Evolutionary conservation across 306 rosid genomes (phyloP), one percentile per base, ranked within the genome.

Genomic region (Astragalus glycyphyllos): DNA sequence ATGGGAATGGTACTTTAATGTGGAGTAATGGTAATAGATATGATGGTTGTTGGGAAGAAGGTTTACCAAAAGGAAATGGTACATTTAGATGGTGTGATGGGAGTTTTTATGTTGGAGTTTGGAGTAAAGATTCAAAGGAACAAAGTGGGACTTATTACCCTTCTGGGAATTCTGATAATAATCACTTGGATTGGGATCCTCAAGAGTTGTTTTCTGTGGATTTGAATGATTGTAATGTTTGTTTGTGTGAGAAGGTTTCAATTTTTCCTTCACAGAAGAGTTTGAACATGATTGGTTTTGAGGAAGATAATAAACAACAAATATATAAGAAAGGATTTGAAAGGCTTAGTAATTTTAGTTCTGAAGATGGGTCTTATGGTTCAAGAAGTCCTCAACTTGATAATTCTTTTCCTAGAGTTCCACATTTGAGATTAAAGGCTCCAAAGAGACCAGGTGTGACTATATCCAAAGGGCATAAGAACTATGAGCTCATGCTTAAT

Each of bases 401-500:
- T 32, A 71, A 53, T 72, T 75, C 76, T 20, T 10, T 69, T 48
- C 76, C 75, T 6, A 83, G 69, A 61, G 85, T 57, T 2, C 82
- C 78, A 2, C 65, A 63, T 34, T 44, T 85, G 46, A 75, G 84
- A 57, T 29, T 79, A 13, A 90, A 78, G 77, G 65, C 87, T 47
- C 79, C 82, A 7, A 89, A 83, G 86, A 84, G 68, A 72, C 97
- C 82, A 35, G 99, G 99, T 45, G 68, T 79, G 57, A 91, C 96
- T 11, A 95, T 95, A 73, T 77, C 96, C 5, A 87, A 88, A 77
- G 99, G 97, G 35, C 99, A 95, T 53, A 95, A 91, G 86, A 84
- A 95, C 64, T 91, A 82, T 58, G 97, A 87, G 7, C 97, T 95
- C 64, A 95, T 95, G 99, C 96, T 95, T 61, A 95, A 95, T 89